phyloP scores from a whole-genome alignment of 1,139 yeast genomes.

The Oligophagozyma castellii region DNA sequence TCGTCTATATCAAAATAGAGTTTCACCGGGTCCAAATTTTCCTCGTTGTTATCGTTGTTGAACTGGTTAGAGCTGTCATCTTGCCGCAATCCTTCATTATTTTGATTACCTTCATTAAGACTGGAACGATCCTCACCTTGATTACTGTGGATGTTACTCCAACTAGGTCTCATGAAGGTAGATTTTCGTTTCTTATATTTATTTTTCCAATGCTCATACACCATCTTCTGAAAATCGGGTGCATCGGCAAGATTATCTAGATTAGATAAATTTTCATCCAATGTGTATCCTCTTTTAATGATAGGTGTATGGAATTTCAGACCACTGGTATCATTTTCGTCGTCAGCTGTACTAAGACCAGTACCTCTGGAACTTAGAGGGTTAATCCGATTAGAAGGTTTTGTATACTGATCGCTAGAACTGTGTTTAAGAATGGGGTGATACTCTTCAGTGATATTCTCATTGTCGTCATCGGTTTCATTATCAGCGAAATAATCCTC shows the following conservation, averaged over 20 bases:
- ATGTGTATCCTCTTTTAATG: slow-evolving; percentile 34
- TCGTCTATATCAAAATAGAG: slow-evolving; percentile 8
- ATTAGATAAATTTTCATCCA: slow-evolving; percentile 27
- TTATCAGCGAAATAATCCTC: slow-evolving; percentile 25
- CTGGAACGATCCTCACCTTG: slow-evolving; percentile 4
- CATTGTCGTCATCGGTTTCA: slow-evolving; percentile 15
- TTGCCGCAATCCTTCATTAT: no score
- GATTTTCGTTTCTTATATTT: slow-evolving; percentile 7
- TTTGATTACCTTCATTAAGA: slow-evolving; percentile 4
- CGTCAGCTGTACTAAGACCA: background rate
- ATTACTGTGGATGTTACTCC: slow-evolving; percentile 6
- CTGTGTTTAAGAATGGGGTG: no score
- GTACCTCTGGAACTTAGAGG: no score
- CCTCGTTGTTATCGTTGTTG: slow-evolving; percentile 1
- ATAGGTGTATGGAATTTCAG: slow-evolving; percentile 1
- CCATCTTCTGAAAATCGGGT: slow-evolving; percentile 33
- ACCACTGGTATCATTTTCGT: background rate
- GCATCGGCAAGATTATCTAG: slow-evolving; percentile 25
- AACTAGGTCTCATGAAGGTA: slow-evolving; percentile 10
- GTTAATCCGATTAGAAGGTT: no score
- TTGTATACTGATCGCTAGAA: no score
- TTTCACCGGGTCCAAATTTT: background rate
- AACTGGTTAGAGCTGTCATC: slow-evolving; percentile 5
- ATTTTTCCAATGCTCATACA: slow-evolving; percentile 23
- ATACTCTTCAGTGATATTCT: slow-evolving; percentile 1